Evolutionary conservation across 1,284 basidiomycete genomes (phyloP).

Genomic region (Pseudozyma thailandica): DNA sequence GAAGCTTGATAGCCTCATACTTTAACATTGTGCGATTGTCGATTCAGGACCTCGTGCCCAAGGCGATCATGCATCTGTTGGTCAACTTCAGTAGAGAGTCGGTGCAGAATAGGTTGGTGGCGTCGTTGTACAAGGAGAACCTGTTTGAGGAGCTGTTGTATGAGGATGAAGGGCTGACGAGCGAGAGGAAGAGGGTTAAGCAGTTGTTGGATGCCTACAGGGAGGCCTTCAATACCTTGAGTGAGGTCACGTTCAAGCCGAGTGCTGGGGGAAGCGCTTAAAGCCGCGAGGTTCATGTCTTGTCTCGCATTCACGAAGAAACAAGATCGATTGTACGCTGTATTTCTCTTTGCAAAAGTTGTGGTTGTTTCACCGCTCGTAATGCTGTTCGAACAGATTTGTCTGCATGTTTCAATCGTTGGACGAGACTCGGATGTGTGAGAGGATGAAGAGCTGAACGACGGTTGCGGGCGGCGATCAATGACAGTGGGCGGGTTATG

Average conservation of each 20-base stretch:
- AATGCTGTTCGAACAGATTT: background rate
- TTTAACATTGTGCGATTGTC: constrained; percentile 95
- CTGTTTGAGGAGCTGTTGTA: constrained; percentile 90
- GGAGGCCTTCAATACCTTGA: constrained; percentile 80
- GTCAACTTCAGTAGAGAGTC: constrained; percentile 96
- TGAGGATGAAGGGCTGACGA: constrained; percentile 94
- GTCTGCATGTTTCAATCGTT: background rate
- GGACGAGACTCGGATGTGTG: too few relatives aligned
- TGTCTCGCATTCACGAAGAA: background rate
- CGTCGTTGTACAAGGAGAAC: constrained; percentile 82
- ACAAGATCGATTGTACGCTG: background rate
- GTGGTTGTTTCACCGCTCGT: background rate
- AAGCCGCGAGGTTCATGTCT: background rate
- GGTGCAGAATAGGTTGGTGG: constrained; percentile 94
- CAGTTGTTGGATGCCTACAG: constrained; percentile 94
- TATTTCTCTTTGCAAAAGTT: constrained; percentile 1
- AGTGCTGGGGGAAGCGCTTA: constrained; percentile 11
- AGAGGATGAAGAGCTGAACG: too few relatives aligned
- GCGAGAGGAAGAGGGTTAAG: constrained; percentile 92
- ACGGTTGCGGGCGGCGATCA: too few relatives aligned
- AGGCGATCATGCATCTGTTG: constrained; percentile 75
- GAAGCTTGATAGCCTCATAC: constrained; percentile 92
- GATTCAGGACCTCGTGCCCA: constrained; percentile 96
- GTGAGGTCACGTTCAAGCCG: constrained; percentile 59
- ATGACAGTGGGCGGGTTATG: too few relatives aligned